Conservation (phyloP, 2,329 filamentous ascomycete species). For the Drechslerella dactyloides region DNA sequence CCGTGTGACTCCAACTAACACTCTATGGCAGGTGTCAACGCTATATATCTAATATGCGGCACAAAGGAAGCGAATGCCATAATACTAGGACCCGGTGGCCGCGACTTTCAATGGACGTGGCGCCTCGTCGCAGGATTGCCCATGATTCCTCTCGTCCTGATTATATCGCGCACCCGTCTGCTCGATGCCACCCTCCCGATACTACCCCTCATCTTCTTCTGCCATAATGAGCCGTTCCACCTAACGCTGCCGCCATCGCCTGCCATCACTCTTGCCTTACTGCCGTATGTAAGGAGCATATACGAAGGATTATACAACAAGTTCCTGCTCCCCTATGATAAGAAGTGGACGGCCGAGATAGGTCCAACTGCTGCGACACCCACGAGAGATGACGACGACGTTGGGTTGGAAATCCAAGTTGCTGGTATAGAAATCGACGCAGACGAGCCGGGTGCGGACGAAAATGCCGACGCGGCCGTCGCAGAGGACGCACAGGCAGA, state of each 20-base stretch:
- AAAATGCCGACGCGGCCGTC: conserved; percentile 31
- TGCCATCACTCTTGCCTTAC: conserved; percentile 68
- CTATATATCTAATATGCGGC: conserved; percentile 71
- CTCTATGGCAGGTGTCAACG: conserved; percentile 62
- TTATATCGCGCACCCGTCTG: conserved; percentile 70
- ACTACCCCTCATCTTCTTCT: conserved; percentile 66
- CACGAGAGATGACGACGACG: conserved; percentile 56
- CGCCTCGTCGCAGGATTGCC: conserved; percentile 67
- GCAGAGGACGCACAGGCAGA: conserved; percentile 15
- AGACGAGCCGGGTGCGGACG: conserved; percentile 55
- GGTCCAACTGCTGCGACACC: conserved; percentile 64
- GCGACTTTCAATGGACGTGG: conserved; percentile 56
- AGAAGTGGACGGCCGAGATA: conserved; percentile 68
- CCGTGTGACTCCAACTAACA: conserved; percentile 54
- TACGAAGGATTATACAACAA: conserved; percentile 70
- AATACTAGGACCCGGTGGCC: conserved; percentile 57
- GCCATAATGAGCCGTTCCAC: conserved; percentile 62
- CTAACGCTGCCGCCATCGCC: conserved; percentile 69
- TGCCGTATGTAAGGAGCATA: conserved; percentile 70
- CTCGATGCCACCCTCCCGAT: conserved; percentile 70
- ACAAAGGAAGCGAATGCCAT: conserved; percentile 66
- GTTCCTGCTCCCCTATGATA: conserved; percentile 66
- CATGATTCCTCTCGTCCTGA: conserved; percentile 70
- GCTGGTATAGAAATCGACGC: conserved; percentile 18
- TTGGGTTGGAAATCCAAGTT: conserved; percentile 60